Evolutionary conservation across 768 basidiomycete species (phyloP).

Genomic region (Lentinula raphanica): DNA sequence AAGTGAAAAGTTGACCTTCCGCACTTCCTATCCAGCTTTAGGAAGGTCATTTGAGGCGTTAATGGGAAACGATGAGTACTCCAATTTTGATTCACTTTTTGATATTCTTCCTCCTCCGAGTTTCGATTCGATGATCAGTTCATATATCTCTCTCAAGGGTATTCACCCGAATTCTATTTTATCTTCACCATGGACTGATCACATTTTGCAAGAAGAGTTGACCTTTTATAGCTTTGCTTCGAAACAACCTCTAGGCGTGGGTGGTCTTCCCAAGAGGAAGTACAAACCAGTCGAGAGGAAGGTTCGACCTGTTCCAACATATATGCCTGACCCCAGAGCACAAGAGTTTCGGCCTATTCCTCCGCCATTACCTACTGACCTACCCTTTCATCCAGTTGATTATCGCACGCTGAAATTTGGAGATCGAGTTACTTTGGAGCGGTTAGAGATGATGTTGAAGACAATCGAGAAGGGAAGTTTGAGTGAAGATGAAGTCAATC

Average conservation of each 20-base stretch:
- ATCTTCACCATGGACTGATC: conserved; percentile 6
- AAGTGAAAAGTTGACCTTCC: neutral
- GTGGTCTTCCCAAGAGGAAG: too few species aligned
- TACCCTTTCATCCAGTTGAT: neutral
- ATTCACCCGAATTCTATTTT: neutral
- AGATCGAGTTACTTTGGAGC: neutral
- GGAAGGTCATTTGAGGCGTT: conserved; percentile 14
- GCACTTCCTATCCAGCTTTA: neutral
- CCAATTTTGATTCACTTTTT: neutral
- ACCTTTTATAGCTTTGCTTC: too few species aligned
- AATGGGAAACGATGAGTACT: conserved; percentile 1
- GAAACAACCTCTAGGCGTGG: too few species aligned
- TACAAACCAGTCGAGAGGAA: neutral
- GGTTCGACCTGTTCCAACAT: neutral
- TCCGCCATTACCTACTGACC: neutral
- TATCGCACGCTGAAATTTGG: neutral
- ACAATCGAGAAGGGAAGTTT: neutral
- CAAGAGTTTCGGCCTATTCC: neutral
- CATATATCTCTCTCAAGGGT: neutral
- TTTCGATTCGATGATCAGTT: neutral
- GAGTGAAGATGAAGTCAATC: neutral
- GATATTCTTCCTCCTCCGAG: neutral
- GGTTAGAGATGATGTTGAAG: neutral
- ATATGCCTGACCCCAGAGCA: neutral
- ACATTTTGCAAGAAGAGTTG: too few species aligned